A percentile compares a stretch with the other conserved stretches of the same genome.
Evolutionary conservation across 176 grass and related monocot genomes (phyloP).

Genomic region (Lolium rigidum): DNA sequence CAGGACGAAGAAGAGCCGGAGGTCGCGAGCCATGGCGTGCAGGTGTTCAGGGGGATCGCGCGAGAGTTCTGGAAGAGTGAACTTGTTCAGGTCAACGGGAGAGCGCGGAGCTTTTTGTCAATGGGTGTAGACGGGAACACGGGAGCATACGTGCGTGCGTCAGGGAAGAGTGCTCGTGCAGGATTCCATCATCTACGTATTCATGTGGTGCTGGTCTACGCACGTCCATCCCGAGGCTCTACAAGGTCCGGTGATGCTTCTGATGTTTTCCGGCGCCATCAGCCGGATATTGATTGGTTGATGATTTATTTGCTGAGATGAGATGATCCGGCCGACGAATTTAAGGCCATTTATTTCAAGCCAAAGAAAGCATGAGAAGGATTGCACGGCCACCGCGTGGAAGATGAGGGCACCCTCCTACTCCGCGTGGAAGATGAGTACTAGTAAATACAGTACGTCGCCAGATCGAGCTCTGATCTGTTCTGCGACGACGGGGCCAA

Average conservation of each 20-base stretch:
- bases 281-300: neutral
- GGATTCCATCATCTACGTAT: neutral
- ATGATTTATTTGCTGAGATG: neutral
- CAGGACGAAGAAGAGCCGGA: neutral
- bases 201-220: neutral
- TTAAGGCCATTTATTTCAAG: neutral
- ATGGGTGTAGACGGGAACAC: neutral
- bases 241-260: neutral
- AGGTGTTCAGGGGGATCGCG: neutral
- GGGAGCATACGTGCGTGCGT: neutral
- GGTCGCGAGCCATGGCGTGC: constrained; percentile 16
- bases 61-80: neutral
- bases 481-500: neutral
- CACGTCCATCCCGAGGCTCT: neutral
- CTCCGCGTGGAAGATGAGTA: no score
- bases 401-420: no score
- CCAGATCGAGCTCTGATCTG: neutral
- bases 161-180: neutral
- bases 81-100: neutral
- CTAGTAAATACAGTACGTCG: no score
- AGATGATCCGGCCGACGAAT: neutral
- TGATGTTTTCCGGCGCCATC: neutral
- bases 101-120: neutral
- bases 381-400: no score
- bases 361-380: no score